These are phyloP conservation scores for Hymenoscyphus infarciens DNA, from an alignment of 2,329 filamentous ascomycete genomes.

Conservation along the genomic window DNA sequence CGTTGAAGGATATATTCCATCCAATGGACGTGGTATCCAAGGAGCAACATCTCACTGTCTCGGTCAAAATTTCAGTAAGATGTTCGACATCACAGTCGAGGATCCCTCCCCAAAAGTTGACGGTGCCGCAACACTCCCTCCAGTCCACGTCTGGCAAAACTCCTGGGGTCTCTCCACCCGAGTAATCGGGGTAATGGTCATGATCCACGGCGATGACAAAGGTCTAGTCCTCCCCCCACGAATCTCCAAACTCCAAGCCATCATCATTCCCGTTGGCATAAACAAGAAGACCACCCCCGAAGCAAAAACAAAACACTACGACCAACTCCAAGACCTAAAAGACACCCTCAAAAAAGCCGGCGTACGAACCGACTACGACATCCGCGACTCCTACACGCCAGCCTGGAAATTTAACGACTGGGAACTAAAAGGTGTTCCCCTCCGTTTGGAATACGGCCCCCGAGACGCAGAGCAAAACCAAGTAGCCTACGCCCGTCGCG, in stretches of 20 bases:
- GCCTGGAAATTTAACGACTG: slow-evolving; percentile 99
- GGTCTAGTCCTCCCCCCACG: slow-evolving; percentile 90
- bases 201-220: slow-evolving; percentile 96
- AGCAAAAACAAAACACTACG: slow-evolving; percentile 71
- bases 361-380: slow-evolving; percentile 76
- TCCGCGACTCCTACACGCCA: slow-evolving; percentile 85
- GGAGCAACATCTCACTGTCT: slow-evolving; percentile 87
- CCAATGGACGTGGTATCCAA: slow-evolving; percentile 94
- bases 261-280: slow-evolving; percentile 90
- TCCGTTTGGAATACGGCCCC: slow-evolving; percentile 92
- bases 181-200: slow-evolving; percentile 97
- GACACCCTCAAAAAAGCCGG: slow-evolving; percentile 66
- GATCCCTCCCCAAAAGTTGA: slow-evolving; percentile 65
- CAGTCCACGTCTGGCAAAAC: slow-evolving; percentile 94
- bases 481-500: slow-evolving; percentile 81
- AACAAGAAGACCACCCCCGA: slow-evolving; percentile 83
- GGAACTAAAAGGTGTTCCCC: slow-evolving; percentile 93
- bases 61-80: slow-evolving; percentile 97
- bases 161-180: slow-evolving; percentile 98
- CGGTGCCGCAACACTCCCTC: slow-evolving; percentile 68
- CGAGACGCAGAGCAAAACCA: slow-evolving; percentile 86
- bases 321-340: slow-evolving; percentile 69
- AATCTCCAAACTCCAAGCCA: slow-evolving; percentile 78
- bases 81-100: slow-evolving; percentile 98
- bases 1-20: slow-evolving; percentile 93